phyloP scores from a whole-genome alignment of 345 rosid species.

The Physaria fendleri region DNA sequence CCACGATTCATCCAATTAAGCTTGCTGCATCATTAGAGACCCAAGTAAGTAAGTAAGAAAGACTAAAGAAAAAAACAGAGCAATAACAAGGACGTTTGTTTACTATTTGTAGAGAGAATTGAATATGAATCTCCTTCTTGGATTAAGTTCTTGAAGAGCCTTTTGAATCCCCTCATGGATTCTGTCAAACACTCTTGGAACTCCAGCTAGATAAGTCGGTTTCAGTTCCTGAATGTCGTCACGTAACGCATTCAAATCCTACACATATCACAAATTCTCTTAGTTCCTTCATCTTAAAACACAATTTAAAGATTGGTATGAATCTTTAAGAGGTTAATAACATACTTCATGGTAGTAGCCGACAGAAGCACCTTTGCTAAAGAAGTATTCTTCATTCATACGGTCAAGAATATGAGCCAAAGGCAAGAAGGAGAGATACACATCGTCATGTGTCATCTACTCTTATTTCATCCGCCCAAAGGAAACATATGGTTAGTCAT shows the following conservation, averaged over 20 bases:
- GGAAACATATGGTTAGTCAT: not conserved
- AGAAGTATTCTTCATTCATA: slow-evolving; percentile 73
- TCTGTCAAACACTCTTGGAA: slow-evolving; percentile 88
- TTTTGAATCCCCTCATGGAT: slow-evolving; percentile 64
- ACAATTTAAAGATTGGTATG: not conserved
- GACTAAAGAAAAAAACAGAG: slow-evolving; percentile 19
- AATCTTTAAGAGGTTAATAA: not conserved
- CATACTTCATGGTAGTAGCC: slow-evolving; percentile 96
- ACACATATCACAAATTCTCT: not conserved
- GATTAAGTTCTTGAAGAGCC: slow-evolving; percentile 74
- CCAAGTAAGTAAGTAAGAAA: not conserved
- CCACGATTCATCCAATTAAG: slow-evolving; percentile 88
- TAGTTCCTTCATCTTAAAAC: not conserved
- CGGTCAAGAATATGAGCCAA: slow-evolving; percentile 95
- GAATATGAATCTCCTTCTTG: slow-evolving; percentile 54
- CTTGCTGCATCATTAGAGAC: slow-evolving; percentile 49
- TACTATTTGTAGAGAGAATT: slow-evolving; percentile 70
- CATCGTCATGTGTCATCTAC: slow-evolving; percentile 86
- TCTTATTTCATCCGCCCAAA: not conserved
- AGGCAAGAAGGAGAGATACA: slow-evolving; percentile 86
- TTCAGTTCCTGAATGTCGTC: slow-evolving; percentile 81
- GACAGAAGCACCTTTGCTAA: slow-evolving; percentile 83
- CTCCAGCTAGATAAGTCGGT: slow-evolving; percentile 90
- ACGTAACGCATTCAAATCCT: slow-evolving; percentile 78
- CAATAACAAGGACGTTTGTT: slow-evolving; percentile 24